Evolutionary conservation across 352 stramenopile genomes (phyloP), one percentile per base, ranked within the genome.

Genomic region (Phytophthora hibernalis): DNA sequence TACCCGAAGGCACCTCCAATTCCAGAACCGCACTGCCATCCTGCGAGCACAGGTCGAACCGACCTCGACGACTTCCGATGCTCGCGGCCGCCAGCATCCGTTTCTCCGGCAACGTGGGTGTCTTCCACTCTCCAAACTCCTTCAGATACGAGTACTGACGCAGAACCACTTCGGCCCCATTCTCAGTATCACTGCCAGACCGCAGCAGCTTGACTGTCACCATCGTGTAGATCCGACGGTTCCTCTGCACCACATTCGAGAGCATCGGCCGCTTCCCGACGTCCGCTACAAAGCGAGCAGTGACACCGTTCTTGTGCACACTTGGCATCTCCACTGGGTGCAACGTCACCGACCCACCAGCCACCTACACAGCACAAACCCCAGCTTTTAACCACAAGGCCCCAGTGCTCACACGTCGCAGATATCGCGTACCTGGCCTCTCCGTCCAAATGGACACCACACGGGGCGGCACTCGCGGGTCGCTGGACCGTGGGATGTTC

Each of bases 381-480:
- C 24, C 12, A 50, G 31, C 26, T 47, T 33, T 52, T 42, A 38
- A 8, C 18, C 26, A 24, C n/a, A 18, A 38, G 22, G n/a, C 10
- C 1, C 38, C 22, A 38, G 10, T 33, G 12, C 6, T 47, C 52
- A 40, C 10, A 43, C 50, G 11, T 37, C 30, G 4, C 40, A 61
- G 9, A 58, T 50, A 50, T 54, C 35, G 26, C 5, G 45, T 61
- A 91, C 82, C 68, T 79, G 54, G 1, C 82, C 83, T 43, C 50
- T 91, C 83, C 13, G 58, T 74, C 83, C 83, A 91, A 43, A 79
- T 61, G 13, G 80, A 81, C 20, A 87, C 68, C 9, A 89, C 79
- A 15, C 69, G 78, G 1, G 80, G 80, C 9, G 80, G 80, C 5
- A 91, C 83, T 15, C 80, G 77, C 12, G 78, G 70, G n/a, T 91